A percentile compares a stretch with the other conserved stretches of the same genome.
These are phyloP conservation scores for Leccinum cinnamomeum DNA, from an alignment of 1,284 basidiomycete species.

Conservation along the genomic window DNA sequence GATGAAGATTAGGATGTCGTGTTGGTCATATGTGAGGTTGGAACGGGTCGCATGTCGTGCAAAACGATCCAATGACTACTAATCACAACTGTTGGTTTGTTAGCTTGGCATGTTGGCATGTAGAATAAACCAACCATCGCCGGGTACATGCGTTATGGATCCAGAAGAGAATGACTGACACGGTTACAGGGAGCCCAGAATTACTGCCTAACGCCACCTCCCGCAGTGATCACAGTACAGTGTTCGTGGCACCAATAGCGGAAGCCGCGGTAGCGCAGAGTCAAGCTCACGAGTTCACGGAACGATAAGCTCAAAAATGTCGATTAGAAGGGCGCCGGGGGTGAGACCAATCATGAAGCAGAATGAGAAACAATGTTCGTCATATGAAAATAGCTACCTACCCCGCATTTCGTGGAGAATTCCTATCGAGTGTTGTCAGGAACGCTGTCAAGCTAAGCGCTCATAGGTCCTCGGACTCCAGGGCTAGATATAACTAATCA, in stretches of 20 bases:
- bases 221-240: background rate
- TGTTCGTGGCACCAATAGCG: background rate
- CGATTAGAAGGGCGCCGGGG: slow-evolving; percentile 1
- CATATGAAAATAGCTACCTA: slow-evolving; percentile 4
- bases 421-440: slow-evolving; percentile 9
- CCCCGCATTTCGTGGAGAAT: slow-evolving; percentile 7
- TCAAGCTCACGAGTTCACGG: background rate
- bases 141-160: background rate
- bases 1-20: slow-evolving; percentile 5
- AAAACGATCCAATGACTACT: background rate
- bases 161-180: background rate
- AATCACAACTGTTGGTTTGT: slow-evolving; percentile 4
- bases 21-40: background rate
- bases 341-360: background rate
- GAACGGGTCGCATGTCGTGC: background rate
- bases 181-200: background rate
- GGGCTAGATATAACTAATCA: background rate
- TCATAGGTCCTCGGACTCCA: slow-evolving; percentile 4
- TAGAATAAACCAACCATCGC: background rate
- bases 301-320: background rate
- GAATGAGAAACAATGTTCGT: background rate
- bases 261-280: background rate
- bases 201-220: background rate
- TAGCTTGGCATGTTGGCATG: background rate
- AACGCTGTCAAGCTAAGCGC: slow-evolving; percentile 2